Evolutionary conservation across 2,329 filamentous ascomycete genomes (phyloP).

Genomic region (Fusarium sp.): DNA sequence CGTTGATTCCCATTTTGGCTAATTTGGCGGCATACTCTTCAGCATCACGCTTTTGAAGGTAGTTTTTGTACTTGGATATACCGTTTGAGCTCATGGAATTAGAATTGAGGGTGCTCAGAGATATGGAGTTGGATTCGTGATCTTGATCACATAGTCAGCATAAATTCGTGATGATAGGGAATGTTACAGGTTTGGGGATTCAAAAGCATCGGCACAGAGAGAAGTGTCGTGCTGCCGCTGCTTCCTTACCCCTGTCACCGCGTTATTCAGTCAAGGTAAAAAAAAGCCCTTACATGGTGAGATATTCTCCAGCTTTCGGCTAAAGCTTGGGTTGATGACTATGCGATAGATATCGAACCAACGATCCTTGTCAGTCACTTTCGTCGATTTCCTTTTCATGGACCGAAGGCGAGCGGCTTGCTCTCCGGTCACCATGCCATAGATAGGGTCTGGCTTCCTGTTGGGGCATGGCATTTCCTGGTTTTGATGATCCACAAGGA

Average conservation of each 20-base stretch:
- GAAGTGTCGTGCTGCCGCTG: no score
- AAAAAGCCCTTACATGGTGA: background rate
- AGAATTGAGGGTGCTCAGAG: background rate
- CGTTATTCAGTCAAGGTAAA: no score
- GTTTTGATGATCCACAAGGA: background rate
- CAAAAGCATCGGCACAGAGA: no score
- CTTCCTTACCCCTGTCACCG: no score
- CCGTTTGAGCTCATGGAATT: background rate
- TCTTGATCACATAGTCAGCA: background rate
- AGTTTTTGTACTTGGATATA: background rate
- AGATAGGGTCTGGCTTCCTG: rapidly evolving
- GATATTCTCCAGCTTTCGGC: background rate
- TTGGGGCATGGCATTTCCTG: background rate
- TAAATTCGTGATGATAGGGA: no score
- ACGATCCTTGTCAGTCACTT: background rate
- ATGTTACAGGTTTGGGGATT: no score
- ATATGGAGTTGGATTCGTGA: background rate
- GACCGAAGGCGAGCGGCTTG: background rate
- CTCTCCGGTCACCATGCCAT: rapidly evolving
- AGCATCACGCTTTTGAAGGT: background rate
- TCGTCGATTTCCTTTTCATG: background rate
- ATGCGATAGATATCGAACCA: background rate
- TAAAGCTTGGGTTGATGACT: background rate
- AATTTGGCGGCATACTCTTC: background rate
- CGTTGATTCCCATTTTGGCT: background rate